These are phyloP conservation scores for Yamadazyma sp. DNA, from an alignment of 805 yeast species.

Conservation along the genomic window DNA sequence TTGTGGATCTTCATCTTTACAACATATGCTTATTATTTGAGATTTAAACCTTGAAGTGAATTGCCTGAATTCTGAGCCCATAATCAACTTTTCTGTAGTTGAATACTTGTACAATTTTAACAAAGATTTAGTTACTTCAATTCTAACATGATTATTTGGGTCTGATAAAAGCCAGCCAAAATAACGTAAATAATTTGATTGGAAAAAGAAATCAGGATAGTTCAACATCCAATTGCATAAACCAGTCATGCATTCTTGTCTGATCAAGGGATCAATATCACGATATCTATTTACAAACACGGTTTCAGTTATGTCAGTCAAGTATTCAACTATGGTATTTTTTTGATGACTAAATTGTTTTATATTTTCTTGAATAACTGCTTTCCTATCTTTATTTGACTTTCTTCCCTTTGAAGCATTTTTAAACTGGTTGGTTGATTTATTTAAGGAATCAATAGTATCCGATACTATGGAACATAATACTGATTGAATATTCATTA, in stretches of 20 bases:
- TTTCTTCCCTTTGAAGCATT: conserved; percentile 25
- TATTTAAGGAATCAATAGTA: conserved; percentile 35
- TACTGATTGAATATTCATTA: conserved; percentile 58
- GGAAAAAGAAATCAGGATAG: conserved; percentile 69
- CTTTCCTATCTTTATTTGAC: conserved; percentile 46
- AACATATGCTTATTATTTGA: conserved; percentile 59
- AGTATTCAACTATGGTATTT: conserved; percentile 50
- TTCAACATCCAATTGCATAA: conserved; percentile 71
- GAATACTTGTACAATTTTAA: conserved; percentile 41
- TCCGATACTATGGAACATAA: conserved; percentile 50
- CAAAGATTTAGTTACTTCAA: conserved; percentile 59
- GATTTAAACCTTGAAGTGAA: conserved; percentile 72
- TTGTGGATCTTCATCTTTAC: conserved; percentile 41
- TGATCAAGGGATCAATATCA: conserved; percentile 69
- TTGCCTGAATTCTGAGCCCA: conserved; percentile 66
- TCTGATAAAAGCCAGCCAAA: conserved; percentile 88
- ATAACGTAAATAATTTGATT: conserved; percentile 67
- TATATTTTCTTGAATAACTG: conserved; percentile 29
- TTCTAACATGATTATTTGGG: conserved; percentile 53
- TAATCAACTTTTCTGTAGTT: conserved; percentile 10
- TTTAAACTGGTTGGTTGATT: conserved; percentile 42
- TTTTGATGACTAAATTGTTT: conserved; percentile 36
- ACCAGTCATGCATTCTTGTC: conserved; percentile 63
- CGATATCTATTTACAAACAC: conserved; percentile 75
- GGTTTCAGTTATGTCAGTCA: conserved; percentile 63